phyloP scores from a whole-genome alignment of 1,139 yeast genomes.

The Kluyveromyces sp. region DNA sequence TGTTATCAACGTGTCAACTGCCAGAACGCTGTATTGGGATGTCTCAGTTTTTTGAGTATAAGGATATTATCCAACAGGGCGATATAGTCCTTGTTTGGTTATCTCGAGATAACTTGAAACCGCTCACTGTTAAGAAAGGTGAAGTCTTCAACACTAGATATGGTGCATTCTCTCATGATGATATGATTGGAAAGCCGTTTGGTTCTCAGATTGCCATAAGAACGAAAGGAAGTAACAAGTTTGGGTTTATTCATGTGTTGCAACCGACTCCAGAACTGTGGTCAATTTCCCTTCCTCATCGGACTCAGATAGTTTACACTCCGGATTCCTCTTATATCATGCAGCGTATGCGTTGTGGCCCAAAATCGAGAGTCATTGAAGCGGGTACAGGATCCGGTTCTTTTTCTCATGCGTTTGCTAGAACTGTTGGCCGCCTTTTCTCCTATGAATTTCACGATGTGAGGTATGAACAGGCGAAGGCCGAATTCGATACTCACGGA shows the following conservation, averaged over 20 bases:
- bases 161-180: slow-evolving; percentile 77
- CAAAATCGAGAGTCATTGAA: slow-evolving; percentile 79
- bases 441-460: slow-evolving; percentile 90
- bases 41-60: slow-evolving; percentile 25
- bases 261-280: slow-evolving; percentile 95
- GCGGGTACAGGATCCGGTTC: slow-evolving; percentile 99
- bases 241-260: slow-evolving; percentile 80
- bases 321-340: slow-evolving; percentile 90
- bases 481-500: slow-evolving; percentile 71
- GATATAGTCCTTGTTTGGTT: slow-evolving; percentile 83
- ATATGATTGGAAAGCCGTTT: slow-evolving; percentile 73
- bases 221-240: slow-evolving; percentile 45
- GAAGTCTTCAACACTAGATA: slow-evolving; percentile 72
- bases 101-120: slow-evolving; percentile 72
- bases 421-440: slow-evolving; percentile 73
- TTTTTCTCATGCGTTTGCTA: slow-evolving; percentile 85
- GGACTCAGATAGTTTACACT: slow-evolving; percentile 96
- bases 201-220: slow-evolving; percentile 81
- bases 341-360: slow-evolving; percentile 66
- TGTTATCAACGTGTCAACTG: background rate
- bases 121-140: slow-evolving; percentile 55
- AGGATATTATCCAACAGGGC: slow-evolving; percentile 58
- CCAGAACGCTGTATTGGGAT: slow-evolving; percentile 4
- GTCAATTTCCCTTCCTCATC: slow-evolving; percentile 90
- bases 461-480: slow-evolving; percentile 68